Evolutionary conservation across 345 rosid genomes (phyloP), one percentile per base, ranked within the genome.

Genomic region (Acer saccharum): DNA sequence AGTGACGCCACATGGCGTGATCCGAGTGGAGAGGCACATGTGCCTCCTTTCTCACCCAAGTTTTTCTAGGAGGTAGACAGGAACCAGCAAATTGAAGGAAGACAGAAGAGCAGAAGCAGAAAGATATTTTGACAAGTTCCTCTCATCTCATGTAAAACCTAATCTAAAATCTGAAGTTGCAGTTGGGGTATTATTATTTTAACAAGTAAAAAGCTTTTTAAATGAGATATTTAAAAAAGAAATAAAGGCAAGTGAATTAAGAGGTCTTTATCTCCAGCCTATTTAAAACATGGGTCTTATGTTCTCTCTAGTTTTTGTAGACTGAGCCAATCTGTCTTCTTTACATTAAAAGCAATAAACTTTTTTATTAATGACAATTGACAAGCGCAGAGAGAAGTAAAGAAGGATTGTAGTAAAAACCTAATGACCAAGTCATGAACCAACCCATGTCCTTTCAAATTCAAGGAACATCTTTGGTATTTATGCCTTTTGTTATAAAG

Each of bases 371-470:
- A 84, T 86, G 88, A 69, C 79, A 69, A 83, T 83, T 86, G 88
- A 69, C 79, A 69, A 29, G 41, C 74, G 58, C 87, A 85, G 83
- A 71, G 71, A 39, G 71, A 50, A 80, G 77, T 79, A 75, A 78
- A 82, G 87, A 74, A 74, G 75, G 77, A 65, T 72, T 76, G 80
- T 52, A 79, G 77, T 58, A 80, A 81, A 43, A 80, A 60, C 77
- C 80, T 80, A 75, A 81, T 67, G 80, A 54, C 66, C 80, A 57
- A 81, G 70, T 25, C 27, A 25, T 81, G 76, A 82, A 78, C 85
- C 85, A 76, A 84, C 87, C 77, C 87, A 21, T 76, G 88, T 85
- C 91, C 86, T 87, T 89, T 86, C 90, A 83, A 79, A 86, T 87
- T 87, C 82, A 89, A 83, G 81, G 75, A 76, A 73, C 55, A 60